Conservation (phyloP, 768 basidiomycete species). For the Termitomyces sp. region DNA sequence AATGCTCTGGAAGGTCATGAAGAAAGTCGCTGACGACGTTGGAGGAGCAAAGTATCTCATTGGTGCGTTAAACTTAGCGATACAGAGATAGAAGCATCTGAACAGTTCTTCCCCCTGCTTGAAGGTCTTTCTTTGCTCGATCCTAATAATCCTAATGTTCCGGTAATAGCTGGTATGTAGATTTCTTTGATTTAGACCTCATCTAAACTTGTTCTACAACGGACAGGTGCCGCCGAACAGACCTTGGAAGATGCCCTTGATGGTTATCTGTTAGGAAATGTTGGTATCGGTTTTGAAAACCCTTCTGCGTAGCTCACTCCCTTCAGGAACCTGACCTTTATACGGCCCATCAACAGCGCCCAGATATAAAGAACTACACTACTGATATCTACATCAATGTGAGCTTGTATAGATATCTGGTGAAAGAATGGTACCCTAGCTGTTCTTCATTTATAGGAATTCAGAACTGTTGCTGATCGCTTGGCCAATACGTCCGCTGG, state of each 20-base stretch:
- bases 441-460: slow-evolving; percentile 33
- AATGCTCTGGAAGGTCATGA: slow-evolving; percentile 44
- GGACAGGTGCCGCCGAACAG: slow-evolving; percentile 32
- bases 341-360: slow-evolving; percentile 36
- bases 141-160: slow-evolving; percentile 33
- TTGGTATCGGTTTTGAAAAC: slow-evolving; percentile 13
- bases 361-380: slow-evolving; percentile 43
- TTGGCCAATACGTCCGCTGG: slow-evolving; percentile 36
- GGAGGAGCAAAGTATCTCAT: slow-evolving; percentile 30
- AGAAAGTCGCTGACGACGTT: slow-evolving; percentile 28
- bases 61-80: slow-evolving; percentile 17
- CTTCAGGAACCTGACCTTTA: slow-evolving; percentile 61
- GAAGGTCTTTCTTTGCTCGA: slow-evolving; percentile 41
- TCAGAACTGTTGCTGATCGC: slow-evolving; percentile 30
- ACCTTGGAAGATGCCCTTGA: slow-evolving; percentile 38
- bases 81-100: not conserved
- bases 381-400: slow-evolving; percentile 43
- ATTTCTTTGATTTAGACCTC: not conserved
- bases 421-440: not conserved
- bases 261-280: slow-evolving; percentile 49
- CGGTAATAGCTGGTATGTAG: slow-evolving; percentile 24
- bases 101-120: not conserved
- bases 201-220: not conserved
- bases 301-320: not conserved
- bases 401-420: slow-evolving; percentile 10